Percentiles rank a stretch among this genome's conserved stretches.
These are phyloP conservation scores for Daldinia sp. DNA, from an alignment of 2,329 filamentous ascomycete genomes.

Conservation along the genomic window DNA sequence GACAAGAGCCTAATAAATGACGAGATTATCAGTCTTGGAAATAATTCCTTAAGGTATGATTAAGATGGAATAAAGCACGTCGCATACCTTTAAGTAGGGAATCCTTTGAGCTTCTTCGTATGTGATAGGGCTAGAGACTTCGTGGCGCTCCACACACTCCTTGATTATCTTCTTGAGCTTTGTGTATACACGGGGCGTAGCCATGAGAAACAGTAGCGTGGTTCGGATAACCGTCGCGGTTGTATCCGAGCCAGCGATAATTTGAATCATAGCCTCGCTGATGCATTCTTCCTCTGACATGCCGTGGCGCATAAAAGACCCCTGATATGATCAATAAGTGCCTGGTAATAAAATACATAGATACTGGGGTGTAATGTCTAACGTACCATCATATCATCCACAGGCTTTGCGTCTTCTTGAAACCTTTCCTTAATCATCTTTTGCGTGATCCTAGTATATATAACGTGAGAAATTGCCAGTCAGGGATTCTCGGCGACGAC, in stretches of 20 bases:
- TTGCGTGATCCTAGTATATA: not conserved
- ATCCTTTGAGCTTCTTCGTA: slow-evolving; percentile 48
- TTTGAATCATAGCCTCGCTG: not conserved
- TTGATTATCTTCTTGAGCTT: slow-evolving; percentile 60
- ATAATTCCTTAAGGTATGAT: not conserved
- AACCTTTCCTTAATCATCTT: not conserved
- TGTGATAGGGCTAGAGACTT: slow-evolving; percentile 47
- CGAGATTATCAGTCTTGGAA: not conserved
- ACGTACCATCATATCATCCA: slow-evolving; percentile 1
- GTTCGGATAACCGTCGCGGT: not conserved
- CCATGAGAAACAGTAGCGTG: not conserved
- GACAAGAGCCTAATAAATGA: not conserved
- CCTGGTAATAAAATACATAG: not conserved
- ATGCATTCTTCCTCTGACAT: not conserved
- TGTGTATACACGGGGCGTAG: slow-evolving; percentile 1
- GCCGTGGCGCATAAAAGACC: slow-evolving; percentile 1
- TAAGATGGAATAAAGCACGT: not conserved
- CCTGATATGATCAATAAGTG: not conserved
- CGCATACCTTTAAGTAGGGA: slow-evolving; percentile 49
- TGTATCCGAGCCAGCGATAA: not conserved
- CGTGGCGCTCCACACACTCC: slow-evolving; percentile 45
- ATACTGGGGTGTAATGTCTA: not conserved
- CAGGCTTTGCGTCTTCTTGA: not conserved
- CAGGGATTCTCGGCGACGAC: not conserved
- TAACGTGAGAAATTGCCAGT: too few species aligned